These are phyloP conservation scores for Podila minutissima DNA, from an alignment of 192 early-diverging fungal species.

Conservation along the genomic window DNA sequence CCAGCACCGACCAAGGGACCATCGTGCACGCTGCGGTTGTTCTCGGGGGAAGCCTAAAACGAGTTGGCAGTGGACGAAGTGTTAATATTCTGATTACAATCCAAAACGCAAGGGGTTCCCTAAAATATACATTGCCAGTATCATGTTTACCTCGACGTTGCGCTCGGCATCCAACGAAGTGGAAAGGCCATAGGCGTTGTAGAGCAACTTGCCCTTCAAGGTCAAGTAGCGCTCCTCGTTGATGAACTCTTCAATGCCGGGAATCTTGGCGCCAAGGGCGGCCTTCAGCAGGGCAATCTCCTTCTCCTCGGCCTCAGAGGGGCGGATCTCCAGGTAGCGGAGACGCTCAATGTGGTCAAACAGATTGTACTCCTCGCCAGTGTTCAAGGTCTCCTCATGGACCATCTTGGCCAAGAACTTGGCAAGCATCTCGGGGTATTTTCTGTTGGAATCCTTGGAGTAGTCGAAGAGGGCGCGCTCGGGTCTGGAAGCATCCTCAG, in stretches of 20 bases:
- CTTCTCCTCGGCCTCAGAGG: conserved; percentile 60
- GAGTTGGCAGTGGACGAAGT: no score
- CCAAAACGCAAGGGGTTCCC: not conserved
- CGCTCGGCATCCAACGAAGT: conserved; percentile 48
- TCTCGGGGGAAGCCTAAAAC: conserved; percentile 46
- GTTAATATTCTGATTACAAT: not conserved
- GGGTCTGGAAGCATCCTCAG: conserved; percentile 42
- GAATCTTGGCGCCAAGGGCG: conserved; percentile 75
- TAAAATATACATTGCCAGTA: no score
- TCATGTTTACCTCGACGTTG: conserved; percentile 24
- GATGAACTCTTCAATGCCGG: conserved; percentile 86
- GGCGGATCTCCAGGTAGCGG: conserved; percentile 71
- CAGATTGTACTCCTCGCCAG: conserved; percentile 73
- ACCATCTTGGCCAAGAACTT: conserved; percentile 88
- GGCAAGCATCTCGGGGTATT: conserved; percentile 82
- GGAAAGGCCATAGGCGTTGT: conserved; percentile 82
- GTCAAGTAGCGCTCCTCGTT: conserved; percentile 86
- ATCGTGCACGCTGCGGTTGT: conserved; percentile 50
- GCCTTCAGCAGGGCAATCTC: conserved; percentile 72
- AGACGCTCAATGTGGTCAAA: conserved; percentile 92
- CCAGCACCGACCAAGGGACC: conserved; percentile 66
- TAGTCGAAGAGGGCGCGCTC: conserved; percentile 57
- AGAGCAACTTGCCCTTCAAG: conserved; percentile 88
- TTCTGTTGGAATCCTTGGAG: conserved; percentile 61
- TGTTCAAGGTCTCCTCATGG: conserved; percentile 79